These are phyloP conservation scores for Davidsoniella eucalypti DNA, from an alignment of 2,329 filamentous ascomycete species.

Conservation along the genomic window DNA sequence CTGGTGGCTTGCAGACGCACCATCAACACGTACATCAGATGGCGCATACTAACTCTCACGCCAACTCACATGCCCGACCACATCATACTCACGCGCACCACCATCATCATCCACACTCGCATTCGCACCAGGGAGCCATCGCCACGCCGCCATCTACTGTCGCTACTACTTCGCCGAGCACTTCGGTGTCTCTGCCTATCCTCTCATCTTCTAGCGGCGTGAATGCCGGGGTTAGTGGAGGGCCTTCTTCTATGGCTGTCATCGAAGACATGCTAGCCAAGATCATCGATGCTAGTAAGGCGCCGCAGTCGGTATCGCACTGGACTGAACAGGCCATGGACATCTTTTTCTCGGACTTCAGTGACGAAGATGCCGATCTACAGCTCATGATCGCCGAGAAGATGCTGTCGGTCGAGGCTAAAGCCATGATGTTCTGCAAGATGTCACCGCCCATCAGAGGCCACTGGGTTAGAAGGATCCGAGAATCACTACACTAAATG, in stretches of 20 bases:
- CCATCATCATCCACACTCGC: not conserved
- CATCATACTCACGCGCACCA: not conserved
- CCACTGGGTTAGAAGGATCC: conserved; percentile 32
- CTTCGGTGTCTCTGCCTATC: conserved; percentile 1
- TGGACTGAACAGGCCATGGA: conserved; percentile 44
- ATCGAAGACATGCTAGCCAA: conserved; percentile 20
- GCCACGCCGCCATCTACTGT: conserved; percentile 7
- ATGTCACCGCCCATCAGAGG: conserved; percentile 35
- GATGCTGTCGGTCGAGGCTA: conserved; percentile 40
- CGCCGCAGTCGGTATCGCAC: conserved; percentile 16
- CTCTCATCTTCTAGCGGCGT: not conserved
- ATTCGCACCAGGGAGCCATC: not conserved
- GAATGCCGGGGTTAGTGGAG: not conserved
- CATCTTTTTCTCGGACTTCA: conserved; percentile 41
- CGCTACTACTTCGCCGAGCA: conserved; percentile 3
- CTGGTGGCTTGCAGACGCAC: not conserved
- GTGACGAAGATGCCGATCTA: conserved; percentile 38
- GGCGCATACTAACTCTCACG: not conserved
- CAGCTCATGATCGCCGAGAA: conserved; percentile 44
- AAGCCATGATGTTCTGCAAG: conserved; percentile 46
- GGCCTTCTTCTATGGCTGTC: not conserved
- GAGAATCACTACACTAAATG: too few species aligned
- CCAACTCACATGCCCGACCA: not conserved
- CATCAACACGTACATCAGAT: not conserved
- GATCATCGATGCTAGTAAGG: conserved; percentile 25